Conservation (phyloP, 1,139 yeast species). For the Taiozyma sp. region DNA sequence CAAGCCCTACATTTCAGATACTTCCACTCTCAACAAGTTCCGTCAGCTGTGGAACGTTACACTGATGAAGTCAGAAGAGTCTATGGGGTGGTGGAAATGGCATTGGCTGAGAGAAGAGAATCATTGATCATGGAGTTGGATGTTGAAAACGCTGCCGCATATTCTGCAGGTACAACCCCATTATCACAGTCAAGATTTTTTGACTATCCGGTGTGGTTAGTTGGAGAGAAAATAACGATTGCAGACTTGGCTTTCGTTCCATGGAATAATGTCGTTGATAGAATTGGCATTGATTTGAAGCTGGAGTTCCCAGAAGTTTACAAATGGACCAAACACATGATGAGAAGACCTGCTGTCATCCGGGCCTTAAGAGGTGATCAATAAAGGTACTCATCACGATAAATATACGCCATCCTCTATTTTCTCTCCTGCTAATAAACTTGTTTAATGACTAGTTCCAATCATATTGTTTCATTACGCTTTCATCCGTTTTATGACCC, state of each 20-base stretch:
- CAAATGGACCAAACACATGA: conserved; percentile 92
- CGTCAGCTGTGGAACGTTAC: conserved; percentile 86
- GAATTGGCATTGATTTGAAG: conserved; percentile 84
- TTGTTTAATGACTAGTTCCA: background rate
- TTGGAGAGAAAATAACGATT: conserved; percentile 83
- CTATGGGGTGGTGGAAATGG: conserved; percentile 93
- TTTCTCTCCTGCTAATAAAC: background rate
- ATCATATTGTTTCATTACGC: background rate
- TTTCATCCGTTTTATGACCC: background rate
- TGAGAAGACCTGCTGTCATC: conserved; percentile 81
- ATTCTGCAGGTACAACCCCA: conserved; percentile 86
- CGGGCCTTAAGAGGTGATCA: conserved; percentile 66
- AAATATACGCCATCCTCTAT: background rate
- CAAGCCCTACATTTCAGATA: conserved; percentile 92
- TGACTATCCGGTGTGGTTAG: conserved; percentile 94
- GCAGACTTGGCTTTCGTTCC: conserved; percentile 94
- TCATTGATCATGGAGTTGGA: conserved; percentile 87
- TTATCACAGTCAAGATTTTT: conserved; percentile 80
- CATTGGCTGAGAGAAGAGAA: conserved; percentile 88
- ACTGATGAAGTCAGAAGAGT: conserved; percentile 92
- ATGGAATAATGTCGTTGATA: conserved; percentile 93
- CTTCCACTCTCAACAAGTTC: conserved; percentile 83
- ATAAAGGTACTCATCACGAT: background rate
- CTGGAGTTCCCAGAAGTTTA: conserved; percentile 92
- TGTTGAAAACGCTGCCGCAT: conserved; percentile 83